Evolutionary conservation across 345 rosid species (phyloP).

Genomic region (Brassica nigra): DNA sequence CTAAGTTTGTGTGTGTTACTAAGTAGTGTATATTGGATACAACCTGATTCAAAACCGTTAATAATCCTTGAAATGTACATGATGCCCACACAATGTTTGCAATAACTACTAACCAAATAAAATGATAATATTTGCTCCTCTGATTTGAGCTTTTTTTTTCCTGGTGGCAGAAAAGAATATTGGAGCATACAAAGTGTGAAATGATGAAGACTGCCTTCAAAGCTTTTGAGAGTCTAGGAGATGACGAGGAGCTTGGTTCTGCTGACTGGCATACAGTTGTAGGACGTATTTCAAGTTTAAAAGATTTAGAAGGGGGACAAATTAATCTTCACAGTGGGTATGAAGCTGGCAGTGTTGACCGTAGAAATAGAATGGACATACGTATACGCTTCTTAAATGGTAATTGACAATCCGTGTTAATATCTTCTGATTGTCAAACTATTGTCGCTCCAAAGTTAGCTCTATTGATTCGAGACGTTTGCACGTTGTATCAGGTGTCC

Average conservation of each 20-base stretch:
- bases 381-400: constrained; percentile 89
- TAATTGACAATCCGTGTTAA: constrained; percentile 23
- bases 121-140: no score
- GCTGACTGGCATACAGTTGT: constrained; percentile 81
- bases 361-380: constrained; percentile 61
- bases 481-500: constrained; percentile 62
- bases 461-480: constrained; percentile 6
- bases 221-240: constrained; percentile 84
- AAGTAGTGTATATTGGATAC: not conserved
- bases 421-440: not conserved
- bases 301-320: constrained; percentile 51
- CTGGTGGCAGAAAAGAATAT: constrained; percentile 61
- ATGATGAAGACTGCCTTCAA: constrained; percentile 77
- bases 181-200: constrained; percentile 82
- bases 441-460: constrained; percentile 7
- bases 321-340: constrained; percentile 51
- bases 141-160: constrained; percentile 1
- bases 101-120: not conserved
- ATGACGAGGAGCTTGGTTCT: constrained; percentile 96
- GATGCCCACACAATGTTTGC: not conserved
- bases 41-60: not conserved
- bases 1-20: not conserved
- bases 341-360: constrained; percentile 55
- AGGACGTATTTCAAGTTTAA: constrained; percentile 63
- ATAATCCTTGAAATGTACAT: constrained; percentile 5